A percentile compares a stretch with the other conserved stretches of the same genome.
Conservation (phyloP, 176 grass and related monocot genomes). For the Cenchrus fungigraminus region DNA sequence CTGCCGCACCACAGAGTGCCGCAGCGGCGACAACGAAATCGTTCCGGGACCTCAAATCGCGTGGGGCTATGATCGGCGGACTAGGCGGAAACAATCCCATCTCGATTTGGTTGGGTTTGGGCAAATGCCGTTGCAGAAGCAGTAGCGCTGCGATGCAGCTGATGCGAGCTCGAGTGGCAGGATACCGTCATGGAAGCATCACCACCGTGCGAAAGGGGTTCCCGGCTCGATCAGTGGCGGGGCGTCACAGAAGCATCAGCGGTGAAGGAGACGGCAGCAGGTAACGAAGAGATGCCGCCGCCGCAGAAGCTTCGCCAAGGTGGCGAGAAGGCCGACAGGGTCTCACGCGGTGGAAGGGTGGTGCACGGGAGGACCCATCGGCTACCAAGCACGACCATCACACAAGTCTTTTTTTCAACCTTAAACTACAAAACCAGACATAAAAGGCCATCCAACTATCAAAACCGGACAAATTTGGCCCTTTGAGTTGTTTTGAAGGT, state of each 20-base stretch:
- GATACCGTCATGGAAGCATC: neutral
- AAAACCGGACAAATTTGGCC: too few relatives aligned
- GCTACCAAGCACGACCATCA: too few relatives aligned
- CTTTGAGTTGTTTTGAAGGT: too few relatives aligned
- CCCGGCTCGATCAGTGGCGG: neutral
- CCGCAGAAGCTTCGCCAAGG: too few relatives aligned
- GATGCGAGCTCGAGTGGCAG: neutral
- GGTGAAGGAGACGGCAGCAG: too few relatives aligned
- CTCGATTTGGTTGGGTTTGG: neutral
- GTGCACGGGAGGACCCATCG: too few relatives aligned
- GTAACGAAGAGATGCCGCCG: too few relatives aligned
- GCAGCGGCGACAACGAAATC: neutral
- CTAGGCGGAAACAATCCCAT: neutral
- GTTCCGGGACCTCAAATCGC: neutral
- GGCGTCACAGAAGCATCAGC: neutral
- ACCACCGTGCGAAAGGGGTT: neutral
- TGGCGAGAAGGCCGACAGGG: too few relatives aligned
- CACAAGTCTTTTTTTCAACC: too few relatives aligned
- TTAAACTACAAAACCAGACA: too few relatives aligned
- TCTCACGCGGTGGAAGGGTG: too few relatives aligned
- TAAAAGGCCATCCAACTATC: too few relatives aligned
- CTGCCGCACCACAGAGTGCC: neutral
- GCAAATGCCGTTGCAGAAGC: neutral
- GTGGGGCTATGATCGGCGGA: neutral
- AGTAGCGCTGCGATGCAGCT: neutral